Evolutionary conservation across 2,329 filamentous ascomycete genomes (phyloP).

Genomic region (Penicillium palitans): DNA sequence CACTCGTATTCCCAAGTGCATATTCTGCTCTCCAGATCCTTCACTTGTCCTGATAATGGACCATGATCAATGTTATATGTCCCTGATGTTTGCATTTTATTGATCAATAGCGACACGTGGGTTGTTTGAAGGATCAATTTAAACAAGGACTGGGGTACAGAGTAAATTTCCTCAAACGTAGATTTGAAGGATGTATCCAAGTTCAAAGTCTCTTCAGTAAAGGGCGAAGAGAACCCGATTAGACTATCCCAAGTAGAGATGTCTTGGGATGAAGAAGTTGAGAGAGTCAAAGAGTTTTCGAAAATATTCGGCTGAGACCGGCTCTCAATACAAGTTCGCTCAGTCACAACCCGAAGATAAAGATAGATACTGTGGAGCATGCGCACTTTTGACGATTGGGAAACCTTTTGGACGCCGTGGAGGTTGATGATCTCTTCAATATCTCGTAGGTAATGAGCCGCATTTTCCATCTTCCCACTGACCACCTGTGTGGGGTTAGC

Average conservation of each 20-base stretch:
- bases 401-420: not conserved
- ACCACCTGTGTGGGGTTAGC: not conserved
- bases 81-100: not conserved
- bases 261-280: not conserved
- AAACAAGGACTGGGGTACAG: not conserved
- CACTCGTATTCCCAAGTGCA: not conserved
- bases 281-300: too few relatives aligned
- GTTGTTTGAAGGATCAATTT: not conserved
- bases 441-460: not conserved
- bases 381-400: not conserved
- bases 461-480: not conserved
- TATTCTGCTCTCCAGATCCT: not conserved
- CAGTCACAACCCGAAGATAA: not conserved
- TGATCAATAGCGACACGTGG: not conserved
- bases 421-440: not conserved
- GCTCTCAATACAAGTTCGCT: not conserved
- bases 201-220: not conserved
- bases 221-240: not conserved
- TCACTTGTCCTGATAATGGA: not conserved
- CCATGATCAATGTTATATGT: not conserved
- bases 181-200: not conserved
- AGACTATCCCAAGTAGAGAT: not conserved
- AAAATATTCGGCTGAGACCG: not conserved
- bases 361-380: conserved; percentile 1
- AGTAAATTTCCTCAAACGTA: not conserved